Evolutionary conservation across 306 rosid species (phyloP).

Genomic region (Quercus engelmannii): DNA sequence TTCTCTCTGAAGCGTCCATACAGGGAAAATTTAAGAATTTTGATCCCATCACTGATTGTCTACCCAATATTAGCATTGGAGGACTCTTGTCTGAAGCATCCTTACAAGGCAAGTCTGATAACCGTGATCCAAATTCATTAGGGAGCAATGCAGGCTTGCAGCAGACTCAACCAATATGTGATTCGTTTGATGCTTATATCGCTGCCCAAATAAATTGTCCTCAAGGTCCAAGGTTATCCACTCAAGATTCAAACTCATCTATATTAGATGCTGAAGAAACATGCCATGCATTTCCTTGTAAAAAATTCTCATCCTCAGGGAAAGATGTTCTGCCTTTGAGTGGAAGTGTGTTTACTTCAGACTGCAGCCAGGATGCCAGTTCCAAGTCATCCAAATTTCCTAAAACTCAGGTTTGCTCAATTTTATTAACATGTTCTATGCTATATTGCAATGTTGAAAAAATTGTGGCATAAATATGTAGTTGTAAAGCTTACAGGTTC

Average conservation of each 20-base stretch:
- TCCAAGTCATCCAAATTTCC: conserved; percentile 42
- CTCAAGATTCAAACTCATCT: conserved; percentile 49
- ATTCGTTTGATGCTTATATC: conserved; percentile 60
- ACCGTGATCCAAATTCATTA: conserved; percentile 29
- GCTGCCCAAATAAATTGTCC: conserved; percentile 28
- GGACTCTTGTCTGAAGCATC: conserved; percentile 68
- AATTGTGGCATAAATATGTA: not conserved
- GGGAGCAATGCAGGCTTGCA: conserved; percentile 34
- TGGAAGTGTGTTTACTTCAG: conserved; percentile 29
- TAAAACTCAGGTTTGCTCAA: conserved; percentile 52
- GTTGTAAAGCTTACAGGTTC: not conserved
- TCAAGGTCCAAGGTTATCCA: conserved; percentile 37
- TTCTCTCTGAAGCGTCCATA: conserved; percentile 43
- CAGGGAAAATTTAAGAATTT: conserved; percentile 25
- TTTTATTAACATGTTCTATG: conserved; percentile 1
- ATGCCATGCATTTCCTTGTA: conserved; percentile 73
- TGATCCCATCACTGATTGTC: conserved; percentile 19
- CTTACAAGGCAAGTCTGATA: conserved; percentile 33
- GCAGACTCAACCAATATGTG: conserved; percentile 43
- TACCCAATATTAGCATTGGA: conserved; percentile 52
- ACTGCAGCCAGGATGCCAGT: conserved; percentile 36
- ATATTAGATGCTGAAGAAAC: conserved; percentile 90
- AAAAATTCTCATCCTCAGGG: conserved; percentile 38
- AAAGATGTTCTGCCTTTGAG: conserved; percentile 35
- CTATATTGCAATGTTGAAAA: conserved; percentile 6